Evolutionary conservation across 179 eudicot species (phyloP).

Genomic region (Pouteria campechiana): DNA sequence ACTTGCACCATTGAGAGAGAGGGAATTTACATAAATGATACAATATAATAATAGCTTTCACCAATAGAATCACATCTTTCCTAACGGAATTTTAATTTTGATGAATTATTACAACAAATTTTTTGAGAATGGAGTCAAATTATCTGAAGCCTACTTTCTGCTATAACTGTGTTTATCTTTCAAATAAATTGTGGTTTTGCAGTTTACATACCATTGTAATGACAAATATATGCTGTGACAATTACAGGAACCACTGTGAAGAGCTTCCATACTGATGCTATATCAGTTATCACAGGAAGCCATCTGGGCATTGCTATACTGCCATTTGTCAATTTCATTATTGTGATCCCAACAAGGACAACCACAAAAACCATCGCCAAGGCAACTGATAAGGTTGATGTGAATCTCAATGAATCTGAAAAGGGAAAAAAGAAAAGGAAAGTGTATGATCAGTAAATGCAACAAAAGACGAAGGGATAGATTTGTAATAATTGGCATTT

Average conservation of each 20-base stretch:
- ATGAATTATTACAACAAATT: too few relatives aligned
- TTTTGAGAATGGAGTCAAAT: too few relatives aligned
- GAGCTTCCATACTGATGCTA: constrained; percentile 45
- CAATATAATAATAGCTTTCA: too few relatives aligned
- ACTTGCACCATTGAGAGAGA: too few relatives aligned
- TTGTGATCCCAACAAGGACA: constrained; percentile 39
- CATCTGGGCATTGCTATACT: constrained; percentile 36
- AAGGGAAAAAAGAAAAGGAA: constrained; percentile 2
- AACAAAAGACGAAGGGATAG: too few relatives aligned
- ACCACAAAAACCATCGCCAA: constrained; percentile 53
- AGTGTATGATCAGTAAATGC: not conserved
- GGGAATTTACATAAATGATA: too few relatives aligned
- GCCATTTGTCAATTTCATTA: constrained; percentile 32
- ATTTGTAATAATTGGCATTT: too few relatives aligned
- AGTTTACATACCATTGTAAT: constrained; percentile 47
- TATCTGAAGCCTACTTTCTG: too few relatives aligned
- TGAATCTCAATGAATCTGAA: constrained; percentile 58
- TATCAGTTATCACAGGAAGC: constrained; percentile 42
- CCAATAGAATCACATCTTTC: too few relatives aligned
- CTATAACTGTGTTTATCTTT: too few relatives aligned
- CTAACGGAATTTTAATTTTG: too few relatives aligned
- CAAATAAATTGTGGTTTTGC: not conserved
- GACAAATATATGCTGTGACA: constrained; percentile 60
- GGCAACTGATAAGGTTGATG: constrained; percentile 52
- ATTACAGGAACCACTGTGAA: constrained; percentile 65